phyloP scores from a whole-genome alignment of 2,329 filamentous ascomycete species.

The Penicillium sp. region DNA sequence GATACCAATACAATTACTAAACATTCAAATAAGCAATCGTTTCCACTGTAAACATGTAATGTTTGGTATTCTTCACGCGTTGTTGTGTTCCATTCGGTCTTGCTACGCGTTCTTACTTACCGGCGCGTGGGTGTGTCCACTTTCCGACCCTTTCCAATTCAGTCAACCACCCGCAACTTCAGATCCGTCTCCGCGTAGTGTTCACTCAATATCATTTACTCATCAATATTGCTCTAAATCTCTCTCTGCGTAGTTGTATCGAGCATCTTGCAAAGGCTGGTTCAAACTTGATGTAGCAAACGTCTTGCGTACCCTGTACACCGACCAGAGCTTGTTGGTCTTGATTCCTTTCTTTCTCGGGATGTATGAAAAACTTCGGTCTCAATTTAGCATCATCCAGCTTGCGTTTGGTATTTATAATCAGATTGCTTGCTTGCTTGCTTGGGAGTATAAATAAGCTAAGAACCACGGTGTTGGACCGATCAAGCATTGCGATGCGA shows the following conservation, averaged over 20 bases:
- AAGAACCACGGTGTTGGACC: no score
- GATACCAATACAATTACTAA: constrained; percentile 37
- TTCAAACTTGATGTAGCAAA: no score
- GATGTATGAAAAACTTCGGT: not conserved
- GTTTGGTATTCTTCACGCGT: not conserved
- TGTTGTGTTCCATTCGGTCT: not conserved
- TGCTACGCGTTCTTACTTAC: not conserved
- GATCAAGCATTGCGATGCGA: not conserved
- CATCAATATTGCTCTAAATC: no score
- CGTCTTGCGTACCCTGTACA: not conserved
- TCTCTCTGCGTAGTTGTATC: no score
- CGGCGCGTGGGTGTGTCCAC: not conserved
- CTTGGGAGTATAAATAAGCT: no score
- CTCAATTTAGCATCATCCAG: no score
- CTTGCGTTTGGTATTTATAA: no score
- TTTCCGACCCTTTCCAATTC: not conserved
- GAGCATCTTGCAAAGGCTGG: no score
- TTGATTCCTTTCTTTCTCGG: not conserved
- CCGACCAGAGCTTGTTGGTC: not conserved
- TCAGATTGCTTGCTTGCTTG: not conserved
- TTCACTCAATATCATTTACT: no score
- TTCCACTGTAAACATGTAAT: not conserved
- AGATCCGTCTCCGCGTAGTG: no score
- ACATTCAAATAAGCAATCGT: not conserved
- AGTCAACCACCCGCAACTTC: not conserved